These are phyloP conservation scores for Paramecium sexaurelia DNA, from an alignment of 73 alveolate genomes.

Conservation along the genomic window DNA sequence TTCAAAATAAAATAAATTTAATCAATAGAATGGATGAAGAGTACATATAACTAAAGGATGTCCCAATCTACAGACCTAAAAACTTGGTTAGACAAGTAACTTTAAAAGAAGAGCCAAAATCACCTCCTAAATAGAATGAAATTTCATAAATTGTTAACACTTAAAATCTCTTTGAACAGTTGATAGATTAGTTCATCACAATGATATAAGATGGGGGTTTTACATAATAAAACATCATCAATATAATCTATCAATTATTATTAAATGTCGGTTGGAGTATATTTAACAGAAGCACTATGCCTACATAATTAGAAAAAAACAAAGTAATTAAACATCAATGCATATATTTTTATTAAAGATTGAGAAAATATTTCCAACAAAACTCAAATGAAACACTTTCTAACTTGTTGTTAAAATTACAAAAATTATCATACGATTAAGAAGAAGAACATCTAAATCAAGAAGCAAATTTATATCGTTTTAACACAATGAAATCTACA, in stretches of 20 bases:
- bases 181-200: background rate
- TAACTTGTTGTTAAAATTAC: background rate
- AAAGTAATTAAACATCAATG: background rate
- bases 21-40: background rate
- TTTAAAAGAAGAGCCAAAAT: background rate
- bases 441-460: background rate
- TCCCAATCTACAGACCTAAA: background rate
- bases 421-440: background rate
- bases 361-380: slow-evolving; percentile 13
- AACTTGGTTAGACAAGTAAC: background rate
- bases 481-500: background rate
- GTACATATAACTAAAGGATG: background rate
- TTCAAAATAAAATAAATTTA: background rate
- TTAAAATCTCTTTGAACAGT: slow-evolving; percentile 4
- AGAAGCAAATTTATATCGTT: background rate
- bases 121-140: background rate
- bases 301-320: background rate
- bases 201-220: background rate
- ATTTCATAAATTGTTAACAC: background rate
- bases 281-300: background rate
- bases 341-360: background rate
- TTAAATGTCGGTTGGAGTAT: slow-evolving; percentile 8
- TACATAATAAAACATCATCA: background rate
- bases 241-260: background rate
- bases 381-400: background rate